These are phyloP conservation scores for Leersia perrieri DNA, from an alignment of 176 grass and related monocot species.

Conservation along the genomic window DNA sequence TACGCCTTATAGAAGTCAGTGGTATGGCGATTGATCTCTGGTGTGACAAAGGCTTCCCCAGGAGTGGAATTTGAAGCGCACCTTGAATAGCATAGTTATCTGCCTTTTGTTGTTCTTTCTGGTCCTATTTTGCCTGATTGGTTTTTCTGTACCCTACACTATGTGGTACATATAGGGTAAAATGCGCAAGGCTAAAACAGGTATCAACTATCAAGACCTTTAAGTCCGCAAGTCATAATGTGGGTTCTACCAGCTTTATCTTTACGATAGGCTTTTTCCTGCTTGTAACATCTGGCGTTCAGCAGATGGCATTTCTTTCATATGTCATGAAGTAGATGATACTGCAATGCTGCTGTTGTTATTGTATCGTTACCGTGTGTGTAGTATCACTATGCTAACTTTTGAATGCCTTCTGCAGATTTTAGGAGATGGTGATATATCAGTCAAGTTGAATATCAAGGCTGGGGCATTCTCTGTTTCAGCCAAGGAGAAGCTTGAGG, in stretches of 20 bases:
- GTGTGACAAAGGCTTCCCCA: neutral
- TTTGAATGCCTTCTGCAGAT: slow-evolving; percentile 49
- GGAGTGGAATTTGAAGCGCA: neutral
- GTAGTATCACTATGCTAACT: slow-evolving; percentile 14
- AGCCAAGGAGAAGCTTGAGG: slow-evolving; percentile 88
- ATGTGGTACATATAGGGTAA: neutral
- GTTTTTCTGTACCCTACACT: neutral
- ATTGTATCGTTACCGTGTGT: neutral
- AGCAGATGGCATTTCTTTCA: neutral
- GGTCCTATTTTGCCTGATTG: neutral
- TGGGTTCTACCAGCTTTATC: neutral
- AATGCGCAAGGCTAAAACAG: neutral
- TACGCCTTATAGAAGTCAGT: neutral
- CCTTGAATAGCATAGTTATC: neutral
- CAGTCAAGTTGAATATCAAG: slow-evolving; percentile 85
- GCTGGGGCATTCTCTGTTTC: slow-evolving; percentile 71
- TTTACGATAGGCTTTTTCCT: neutral
- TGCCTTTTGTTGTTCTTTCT: neutral
- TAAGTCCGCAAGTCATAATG: neutral
- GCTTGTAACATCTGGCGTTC: slow-evolving; percentile 16
- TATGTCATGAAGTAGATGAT: neutral
- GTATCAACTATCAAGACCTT: neutral
- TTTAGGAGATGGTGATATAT: slow-evolving; percentile 84
- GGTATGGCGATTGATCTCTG: neutral
- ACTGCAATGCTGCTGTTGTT: neutral